phyloP scores from a whole-genome alignment of 163 green algal genomes.

The Prototheca wickerhamii region DNA sequence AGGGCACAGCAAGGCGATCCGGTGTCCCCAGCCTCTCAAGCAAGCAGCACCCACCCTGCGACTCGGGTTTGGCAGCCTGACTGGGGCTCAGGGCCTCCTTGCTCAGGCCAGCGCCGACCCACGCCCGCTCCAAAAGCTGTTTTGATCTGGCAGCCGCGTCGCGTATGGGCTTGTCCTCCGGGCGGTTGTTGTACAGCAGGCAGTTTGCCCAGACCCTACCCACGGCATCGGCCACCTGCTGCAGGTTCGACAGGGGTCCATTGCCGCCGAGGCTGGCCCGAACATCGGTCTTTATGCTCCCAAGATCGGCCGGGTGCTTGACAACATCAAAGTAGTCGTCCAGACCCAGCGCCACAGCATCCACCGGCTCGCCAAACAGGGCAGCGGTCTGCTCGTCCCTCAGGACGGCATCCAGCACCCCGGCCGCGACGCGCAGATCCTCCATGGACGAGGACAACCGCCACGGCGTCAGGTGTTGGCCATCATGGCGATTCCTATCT shows the following conservation, averaged over 20 bases:
- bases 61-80: background rate
- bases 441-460: background rate
- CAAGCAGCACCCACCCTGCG: background rate
- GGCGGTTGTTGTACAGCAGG: conserved; percentile 32
- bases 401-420: conserved; percentile 5
- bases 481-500: background rate
- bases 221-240: conserved; percentile 16
- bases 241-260: conserved; percentile 15
- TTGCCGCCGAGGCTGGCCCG: conserved; percentile 12
- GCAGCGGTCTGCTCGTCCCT: conserved; percentile 2
- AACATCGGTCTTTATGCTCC: conserved; percentile 31
- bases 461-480: background rate
- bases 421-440: background rate
- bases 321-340: conserved; percentile 40
- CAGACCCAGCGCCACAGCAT: conserved; percentile 11
- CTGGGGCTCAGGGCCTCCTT: background rate
- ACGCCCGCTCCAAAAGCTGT: background rate
- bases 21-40: too few species aligned
- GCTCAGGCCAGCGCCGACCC: background rate
- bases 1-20: too few species aligned
- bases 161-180: background rate
- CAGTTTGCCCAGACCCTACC: conserved; percentile 46
- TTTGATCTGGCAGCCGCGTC: background rate
- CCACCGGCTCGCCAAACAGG: conserved; percentile 21
- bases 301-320: conserved; percentile 43